Evolutionary conservation across 352 stramenopile species (phyloP), one percentile per base, ranked within the genome.

Genomic region (Elongisporangium prolatum): DNA sequence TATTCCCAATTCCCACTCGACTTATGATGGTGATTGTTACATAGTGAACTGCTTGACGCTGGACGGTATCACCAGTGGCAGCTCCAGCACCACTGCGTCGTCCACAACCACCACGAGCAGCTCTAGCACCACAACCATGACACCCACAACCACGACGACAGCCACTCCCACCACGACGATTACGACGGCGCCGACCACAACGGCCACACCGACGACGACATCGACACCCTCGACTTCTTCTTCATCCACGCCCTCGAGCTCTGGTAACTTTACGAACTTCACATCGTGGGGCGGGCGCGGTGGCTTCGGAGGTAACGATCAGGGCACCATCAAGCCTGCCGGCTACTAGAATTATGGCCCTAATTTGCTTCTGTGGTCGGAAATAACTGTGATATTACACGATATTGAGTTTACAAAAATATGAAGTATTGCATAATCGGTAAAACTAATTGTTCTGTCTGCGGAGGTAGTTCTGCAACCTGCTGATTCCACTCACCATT

Each of bases 31-130:
- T 3, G n/a, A 6, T 52, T 52, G 21, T 11, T 13, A 14, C 2
- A 11, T 44, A 60, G 59, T 75, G 21, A 71, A 81, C 57, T 77
- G 69, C 24, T 53, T 68, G 34, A 72, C 63, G 40, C 69, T 72
- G 20, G 66, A 77, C 50, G 55, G 34, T 38, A 53, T 18, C 52
- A 60, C n/a, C 17, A 47, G 56, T 21, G 51, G 62, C 49, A 49
- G 51, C 8, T 62, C 50, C n/a, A 63, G 47, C 56, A 25, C 60
- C 20, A 47, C 24, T 21, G 48, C n/a, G 48, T 52, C 62, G 4
- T 56, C 56, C 13, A 50, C 59, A 24, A 24, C 58, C 24, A 51
- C 53, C 8, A 65, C 60, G 8, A 57, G 60, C 20, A 53, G 50
- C 20, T 59, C 64, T 0, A 18, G 50, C 13, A 55, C 59, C 13